A percentile compares a stretch with the other conserved stretches of the same genome.
Evolutionary conservation across 2,329 filamentous ascomycete genomes (phyloP).

Genomic region (Alternaria postmessia): DNA sequence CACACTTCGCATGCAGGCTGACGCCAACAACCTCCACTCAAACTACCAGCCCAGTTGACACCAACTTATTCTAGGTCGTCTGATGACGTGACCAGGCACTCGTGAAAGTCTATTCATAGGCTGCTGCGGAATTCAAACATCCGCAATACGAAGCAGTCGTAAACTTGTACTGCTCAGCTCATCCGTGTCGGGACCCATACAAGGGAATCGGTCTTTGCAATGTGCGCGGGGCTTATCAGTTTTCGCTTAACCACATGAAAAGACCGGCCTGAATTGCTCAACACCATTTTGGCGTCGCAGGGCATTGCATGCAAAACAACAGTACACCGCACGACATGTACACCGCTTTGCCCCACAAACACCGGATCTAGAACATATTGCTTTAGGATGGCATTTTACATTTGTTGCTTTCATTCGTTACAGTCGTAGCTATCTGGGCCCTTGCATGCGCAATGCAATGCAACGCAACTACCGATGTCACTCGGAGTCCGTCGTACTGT

Average conservation of each 20-base stretch:
- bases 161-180: background rate
- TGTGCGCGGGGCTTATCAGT: background rate
- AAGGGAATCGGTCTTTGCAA: background rate
- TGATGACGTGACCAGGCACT: conserved; percentile 1
- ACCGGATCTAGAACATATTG: conserved; percentile 3
- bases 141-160: background rate
- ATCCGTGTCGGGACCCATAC: background rate
- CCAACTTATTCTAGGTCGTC: background rate
- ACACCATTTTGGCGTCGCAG: conserved; percentile 10
- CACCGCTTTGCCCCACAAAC: conserved; percentile 11
- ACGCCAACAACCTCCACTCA: conserved; percentile 18
- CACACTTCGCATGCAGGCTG: conserved; percentile 25
- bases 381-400: background rate
- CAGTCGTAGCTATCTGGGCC: conserved; percentile 1
- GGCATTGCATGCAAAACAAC: conserved; percentile 7
- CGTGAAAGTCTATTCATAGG: conserved; percentile 10
- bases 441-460: conserved; percentile 2
- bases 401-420: background rate
- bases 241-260: background rate
- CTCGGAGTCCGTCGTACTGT: background rate
- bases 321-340: conserved; percentile 9
- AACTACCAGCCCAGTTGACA: background rate
- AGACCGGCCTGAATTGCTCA: background rate
- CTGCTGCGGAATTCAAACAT: background rate
- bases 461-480: conserved; percentile 5